Conservation (phyloP, 208 protist genomes). For the Wallacemonas rigidus region DNA sequence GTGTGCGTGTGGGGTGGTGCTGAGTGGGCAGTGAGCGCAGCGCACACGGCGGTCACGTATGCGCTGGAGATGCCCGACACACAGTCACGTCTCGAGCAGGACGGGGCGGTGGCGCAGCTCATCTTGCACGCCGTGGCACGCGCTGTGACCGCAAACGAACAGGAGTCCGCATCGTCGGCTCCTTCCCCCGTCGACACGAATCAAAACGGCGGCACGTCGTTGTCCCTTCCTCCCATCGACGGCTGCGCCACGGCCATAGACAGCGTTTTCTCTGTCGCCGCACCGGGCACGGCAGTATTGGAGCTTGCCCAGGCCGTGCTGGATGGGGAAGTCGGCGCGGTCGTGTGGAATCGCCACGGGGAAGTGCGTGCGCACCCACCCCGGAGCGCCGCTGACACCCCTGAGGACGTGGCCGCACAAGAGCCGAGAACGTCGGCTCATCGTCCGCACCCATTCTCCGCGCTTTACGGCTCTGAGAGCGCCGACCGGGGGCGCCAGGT, state of each 20-base stretch:
- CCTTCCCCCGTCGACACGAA: not conserved
- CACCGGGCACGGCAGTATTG: not conserved
- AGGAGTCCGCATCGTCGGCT: not conserved
- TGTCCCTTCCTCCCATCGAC: constrained; percentile 7
- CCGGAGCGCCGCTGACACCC: not conserved
- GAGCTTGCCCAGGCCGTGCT: constrained; percentile 21
- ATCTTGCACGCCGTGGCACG: constrained; percentile 52
- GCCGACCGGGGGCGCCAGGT: not conserved
- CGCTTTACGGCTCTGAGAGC: not conserved
- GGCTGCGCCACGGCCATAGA: not conserved
- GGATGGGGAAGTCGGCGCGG: constrained; percentile 17
- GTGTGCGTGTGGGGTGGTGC: constrained; percentile 48
- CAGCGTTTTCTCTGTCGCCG: not conserved
- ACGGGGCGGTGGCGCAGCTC: constrained; percentile 46
- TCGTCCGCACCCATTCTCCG: not conserved
- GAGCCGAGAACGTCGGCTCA: too few species aligned
- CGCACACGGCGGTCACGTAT: constrained; percentile 21
- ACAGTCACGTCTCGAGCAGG: constrained; percentile 40
- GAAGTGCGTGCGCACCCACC: constrained; percentile 34
- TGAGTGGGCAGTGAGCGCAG: not conserved
- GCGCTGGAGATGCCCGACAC: constrained; percentile 33
- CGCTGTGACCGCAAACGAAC: constrained; percentile 10
- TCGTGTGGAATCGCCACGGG: constrained; percentile 62
- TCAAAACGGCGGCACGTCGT: not conserved
- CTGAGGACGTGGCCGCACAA: not conserved